Conservation (phyloP, 1,284 basidiomycete genomes). For the Boletus hoseneyae region DNA sequence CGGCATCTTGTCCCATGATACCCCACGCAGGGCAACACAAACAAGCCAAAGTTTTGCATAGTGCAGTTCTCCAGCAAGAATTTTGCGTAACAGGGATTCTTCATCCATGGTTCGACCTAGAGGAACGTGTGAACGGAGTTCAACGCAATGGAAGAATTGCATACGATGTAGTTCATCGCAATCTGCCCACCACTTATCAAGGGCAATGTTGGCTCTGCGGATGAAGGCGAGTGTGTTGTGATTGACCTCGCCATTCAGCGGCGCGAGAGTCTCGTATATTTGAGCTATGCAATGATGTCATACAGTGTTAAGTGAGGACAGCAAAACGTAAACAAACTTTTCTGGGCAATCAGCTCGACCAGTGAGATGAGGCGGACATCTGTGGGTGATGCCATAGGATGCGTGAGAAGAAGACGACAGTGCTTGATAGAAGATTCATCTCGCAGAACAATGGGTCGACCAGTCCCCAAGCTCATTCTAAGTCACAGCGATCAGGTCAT, state of each 20-base stretch:
- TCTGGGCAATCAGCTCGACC: slow-evolving; percentile 88
- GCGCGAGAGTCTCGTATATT: slow-evolving; percentile 85
- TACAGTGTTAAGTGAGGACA: slow-evolving; percentile 18
- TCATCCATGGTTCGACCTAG: slow-evolving; percentile 78
- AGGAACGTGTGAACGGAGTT: slow-evolving; percentile 10
- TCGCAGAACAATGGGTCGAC: slow-evolving; percentile 83
- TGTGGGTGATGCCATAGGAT: slow-evolving; percentile 84
- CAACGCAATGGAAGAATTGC: slow-evolving; percentile 21
- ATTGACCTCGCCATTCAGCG: slow-evolving; percentile 84
- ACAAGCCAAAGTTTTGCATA: slow-evolving; percentile 93
- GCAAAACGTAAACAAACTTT: slow-evolving; percentile 49
- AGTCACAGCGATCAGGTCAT: slow-evolving; percentile 19
- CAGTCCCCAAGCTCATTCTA: slow-evolving; percentile 90
- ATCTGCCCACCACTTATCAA: slow-evolving; percentile 88
- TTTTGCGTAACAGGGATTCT: slow-evolving; percentile 79
- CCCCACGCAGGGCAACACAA: slow-evolving; percentile 86
- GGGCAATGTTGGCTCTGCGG: slow-evolving; percentile 76
- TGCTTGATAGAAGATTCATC: slow-evolving; percentile 86
- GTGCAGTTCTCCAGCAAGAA: slow-evolving; percentile 83
- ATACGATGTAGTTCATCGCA: slow-evolving; percentile 79
- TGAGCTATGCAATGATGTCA: slow-evolving; percentile 53
- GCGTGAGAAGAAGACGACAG: slow-evolving; percentile 75
- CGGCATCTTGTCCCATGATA: slow-evolving; percentile 92
- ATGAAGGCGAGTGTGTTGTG: slow-evolving; percentile 83
- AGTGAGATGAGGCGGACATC: slow-evolving; percentile 85